phyloP scores from a whole-genome alignment of 257 asterid species.

The Scutellaria barbata region DNA sequence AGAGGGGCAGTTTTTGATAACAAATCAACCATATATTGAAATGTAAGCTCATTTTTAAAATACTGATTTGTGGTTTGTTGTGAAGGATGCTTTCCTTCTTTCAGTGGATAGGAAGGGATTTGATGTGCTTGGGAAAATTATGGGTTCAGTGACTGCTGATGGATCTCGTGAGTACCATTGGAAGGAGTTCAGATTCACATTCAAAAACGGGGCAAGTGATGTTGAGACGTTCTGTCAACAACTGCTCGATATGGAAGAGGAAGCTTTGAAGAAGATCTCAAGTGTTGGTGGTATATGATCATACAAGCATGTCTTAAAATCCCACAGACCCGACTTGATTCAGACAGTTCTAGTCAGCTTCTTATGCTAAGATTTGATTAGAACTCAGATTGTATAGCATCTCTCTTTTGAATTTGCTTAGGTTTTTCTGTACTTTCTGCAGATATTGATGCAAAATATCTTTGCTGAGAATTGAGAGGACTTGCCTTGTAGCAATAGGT shows the following conservation, averaged over 20 bases:
- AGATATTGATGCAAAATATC: neutral
- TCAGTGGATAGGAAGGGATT: slow-evolving; percentile 80
- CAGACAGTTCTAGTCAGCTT: neutral
- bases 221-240: slow-evolving; percentile 65
- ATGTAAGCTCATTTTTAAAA: slow-evolving; percentile 19
- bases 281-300: slow-evolving; percentile 62
- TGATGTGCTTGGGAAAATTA: slow-evolving; percentile 75
- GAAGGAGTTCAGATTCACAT: slow-evolving; percentile 74
- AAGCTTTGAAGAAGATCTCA: slow-evolving; percentile 66
- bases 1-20: neutral
- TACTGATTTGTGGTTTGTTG: slow-evolving; percentile 36
- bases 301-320: slow-evolving; percentile 12
- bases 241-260: slow-evolving; percentile 88
- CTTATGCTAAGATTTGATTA: neutral
- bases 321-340: too few species aligned
- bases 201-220: slow-evolving; percentile 60
- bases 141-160: slow-evolving; percentile 53
- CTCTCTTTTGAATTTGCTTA: neutral
- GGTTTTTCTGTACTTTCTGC: neutral
- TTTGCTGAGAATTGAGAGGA: too few species aligned
- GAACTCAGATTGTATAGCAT: neutral
- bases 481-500: neutral
- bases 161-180: slow-evolving; percentile 76
- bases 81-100: slow-evolving; percentile 83
- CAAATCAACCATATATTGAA: neutral